Base-by-base conservation (phyloP, 176 grass and related monocot genomes). In the Puya raimondii region DNA sequence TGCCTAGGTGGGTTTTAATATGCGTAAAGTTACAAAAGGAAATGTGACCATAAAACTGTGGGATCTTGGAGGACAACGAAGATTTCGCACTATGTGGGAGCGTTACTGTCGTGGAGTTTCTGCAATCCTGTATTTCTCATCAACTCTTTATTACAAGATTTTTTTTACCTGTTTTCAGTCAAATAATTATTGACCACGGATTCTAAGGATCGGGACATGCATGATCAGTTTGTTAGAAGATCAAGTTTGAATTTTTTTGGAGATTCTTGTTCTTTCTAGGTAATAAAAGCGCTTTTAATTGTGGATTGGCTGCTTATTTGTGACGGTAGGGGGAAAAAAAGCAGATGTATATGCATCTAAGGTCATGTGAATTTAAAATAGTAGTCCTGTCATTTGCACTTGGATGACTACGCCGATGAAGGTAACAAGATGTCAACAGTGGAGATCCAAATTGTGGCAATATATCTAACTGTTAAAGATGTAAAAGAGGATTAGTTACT, bases 21-120 rank as follows among this genome's bases (percentile, higher is more conserved):
- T 97, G 93, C 76, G 93, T 15, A 97, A 97, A 90, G 89, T 97
- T 22, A 97, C 93, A 18, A 97, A 97, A 64, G 92, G 93, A 75
- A 97, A 97, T 85, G 93, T 97, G 17, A 97, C 93, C 64, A 97
- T 97, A 83, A 97, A 97, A 80, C 93, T 97, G 66, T 97, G 93
- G 93, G 93, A 97, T 85, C 84, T 97, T 72, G 93, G 93, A 68
- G 93, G 93, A 56, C 93, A 97, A 74, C 77, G 89, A 4, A 90
- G 93, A 87, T 97, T 97, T 65, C 89, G 93, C 18, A 85, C 89
- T 23, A 97, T 97, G 93, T 97, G 93, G 93, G 93, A 97, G 74
- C 84, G 93, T 64, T 97, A 97, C 63, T 97, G 93, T 53, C 93
- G 93, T 65, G 93, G 93, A 66, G 93, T 97, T 80, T 87, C 93